Percentiles rank a stretch among this genome's conserved stretches.
phyloP scores from a whole-genome alignment of 306 rosid species.

The Cicer cuneatum region DNA sequence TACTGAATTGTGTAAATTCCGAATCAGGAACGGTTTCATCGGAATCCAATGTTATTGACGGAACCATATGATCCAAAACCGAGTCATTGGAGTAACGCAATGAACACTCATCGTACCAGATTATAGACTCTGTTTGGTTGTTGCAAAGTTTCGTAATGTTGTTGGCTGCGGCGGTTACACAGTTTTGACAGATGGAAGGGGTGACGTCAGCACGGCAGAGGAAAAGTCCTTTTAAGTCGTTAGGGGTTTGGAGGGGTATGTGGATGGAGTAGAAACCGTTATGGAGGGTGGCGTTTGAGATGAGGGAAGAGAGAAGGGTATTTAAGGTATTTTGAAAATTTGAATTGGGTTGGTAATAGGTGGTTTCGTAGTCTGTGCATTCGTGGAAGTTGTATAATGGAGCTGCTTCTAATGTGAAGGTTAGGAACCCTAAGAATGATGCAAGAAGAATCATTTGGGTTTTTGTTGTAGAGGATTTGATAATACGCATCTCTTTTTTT shows the following conservation, averaged over 20 bases:
- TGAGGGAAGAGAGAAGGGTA: slow-evolving; percentile 52
- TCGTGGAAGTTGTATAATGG: background rate
- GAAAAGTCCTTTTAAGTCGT: slow-evolving; percentile 53
- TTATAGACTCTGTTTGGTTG: slow-evolving; percentile 49
- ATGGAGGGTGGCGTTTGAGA: slow-evolving; percentile 53
- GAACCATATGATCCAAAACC: slow-evolving; percentile 42
- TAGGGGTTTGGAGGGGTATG: background rate
- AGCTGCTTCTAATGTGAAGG: background rate
- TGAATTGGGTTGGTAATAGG: slow-evolving; percentile 51
- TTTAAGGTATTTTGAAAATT: slow-evolving; percentile 49
- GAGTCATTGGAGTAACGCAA: slow-evolving; percentile 53
- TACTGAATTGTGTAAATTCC: slow-evolving; percentile 17
- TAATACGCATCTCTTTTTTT: background rate
- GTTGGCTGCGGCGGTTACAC: slow-evolving; percentile 50
- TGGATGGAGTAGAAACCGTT: background rate
- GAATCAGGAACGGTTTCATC: background rate
- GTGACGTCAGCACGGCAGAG: slow-evolving; percentile 65
- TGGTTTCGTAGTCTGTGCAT: background rate
- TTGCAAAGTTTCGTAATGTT: slow-evolving; percentile 41
- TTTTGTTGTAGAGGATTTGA: background rate
- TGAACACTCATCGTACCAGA: slow-evolving; percentile 59
- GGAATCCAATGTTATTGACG: fast-evolving
- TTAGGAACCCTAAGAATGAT: background rate
- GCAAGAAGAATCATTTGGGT: background rate
- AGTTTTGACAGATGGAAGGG: slow-evolving; percentile 44